A percentile compares a stretch with the other conserved stretches of the same genome.
Conservation (phyloP, 768 basidiomycete species). For the Rhodocollybia butyracea region DNA sequence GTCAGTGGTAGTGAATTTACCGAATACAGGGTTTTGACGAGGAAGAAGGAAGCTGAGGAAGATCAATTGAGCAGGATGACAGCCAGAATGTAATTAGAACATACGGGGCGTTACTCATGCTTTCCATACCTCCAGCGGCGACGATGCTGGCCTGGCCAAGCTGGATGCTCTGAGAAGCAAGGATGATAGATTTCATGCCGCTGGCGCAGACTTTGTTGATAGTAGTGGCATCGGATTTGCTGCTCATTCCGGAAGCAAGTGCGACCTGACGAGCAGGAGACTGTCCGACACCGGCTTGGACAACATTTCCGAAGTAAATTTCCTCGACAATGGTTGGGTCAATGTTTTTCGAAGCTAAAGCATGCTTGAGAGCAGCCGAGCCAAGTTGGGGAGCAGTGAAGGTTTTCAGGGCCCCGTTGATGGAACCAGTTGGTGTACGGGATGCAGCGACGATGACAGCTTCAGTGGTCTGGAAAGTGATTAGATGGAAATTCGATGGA, state of each 20-base stretch:
- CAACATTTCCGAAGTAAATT: conserved; percentile 95
- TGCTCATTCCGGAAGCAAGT: conserved; percentile 80
- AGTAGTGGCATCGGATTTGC: conserved; percentile 92
- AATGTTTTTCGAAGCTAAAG: conserved; percentile 75
- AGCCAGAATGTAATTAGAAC: conserved; percentile 29
- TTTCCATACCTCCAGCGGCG: conserved; percentile 97
- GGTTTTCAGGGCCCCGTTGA: conserved; percentile 86
- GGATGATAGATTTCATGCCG: conserved; percentile 92
- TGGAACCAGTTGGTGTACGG: conserved; percentile 90
- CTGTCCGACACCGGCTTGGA: conserved; percentile 97
- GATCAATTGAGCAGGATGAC: conserved; percentile 7
- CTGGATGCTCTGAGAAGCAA: conserved; percentile 88
- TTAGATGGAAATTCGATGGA: not conserved
- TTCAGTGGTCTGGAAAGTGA: conserved; percentile 54
- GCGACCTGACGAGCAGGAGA: conserved; percentile 97
- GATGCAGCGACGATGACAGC: conserved; percentile 92
- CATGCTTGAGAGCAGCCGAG: conserved; percentile 83
- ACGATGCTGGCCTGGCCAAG: conserved; percentile 83
- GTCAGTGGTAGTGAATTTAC: conserved; percentile 85
- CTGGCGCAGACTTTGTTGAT: conserved; percentile 99
- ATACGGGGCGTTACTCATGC: conserved; percentile 98
- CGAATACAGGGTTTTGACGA: conserved; percentile 79
- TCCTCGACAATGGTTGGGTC: conserved; percentile 87
- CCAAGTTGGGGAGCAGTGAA: conserved; percentile 93
- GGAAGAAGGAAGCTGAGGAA: conserved; percentile 72